Conservation (phyloP, 305 asterid genomes). For the Striga hermonthica region DNA sequence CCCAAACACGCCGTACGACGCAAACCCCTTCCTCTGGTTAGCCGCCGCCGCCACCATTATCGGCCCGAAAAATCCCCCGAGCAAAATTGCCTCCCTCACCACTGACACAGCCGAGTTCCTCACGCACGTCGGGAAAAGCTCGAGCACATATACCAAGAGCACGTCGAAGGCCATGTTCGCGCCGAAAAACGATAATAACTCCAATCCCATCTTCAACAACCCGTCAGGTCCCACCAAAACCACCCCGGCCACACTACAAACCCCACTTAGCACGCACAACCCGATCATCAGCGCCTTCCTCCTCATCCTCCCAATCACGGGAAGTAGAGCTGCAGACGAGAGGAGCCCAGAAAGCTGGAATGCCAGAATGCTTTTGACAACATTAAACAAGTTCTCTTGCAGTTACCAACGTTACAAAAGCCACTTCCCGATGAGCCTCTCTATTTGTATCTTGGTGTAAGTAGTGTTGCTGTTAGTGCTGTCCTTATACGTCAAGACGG, state of each 20-base stretch:
- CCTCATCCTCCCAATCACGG: slow-evolving; percentile 40
- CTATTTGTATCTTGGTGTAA: too few species aligned
- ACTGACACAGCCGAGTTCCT: slow-evolving; percentile 57
- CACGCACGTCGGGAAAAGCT: slow-evolving; percentile 52
- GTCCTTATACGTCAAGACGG: too few species aligned
- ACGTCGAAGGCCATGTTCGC: slow-evolving; percentile 43
- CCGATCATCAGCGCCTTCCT: slow-evolving; percentile 29
- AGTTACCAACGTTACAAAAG: too few species aligned
- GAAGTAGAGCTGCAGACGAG: slow-evolving; percentile 33
- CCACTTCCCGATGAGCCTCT: too few species aligned
- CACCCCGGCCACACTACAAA: slow-evolving; percentile 40
- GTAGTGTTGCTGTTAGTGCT: too few species aligned
- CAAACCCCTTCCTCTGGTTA: slow-evolving; percentile 21
- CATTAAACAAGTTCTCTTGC: too few species aligned
- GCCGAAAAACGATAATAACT: slow-evolving; percentile 41
- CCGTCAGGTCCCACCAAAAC: slow-evolving; percentile 33
- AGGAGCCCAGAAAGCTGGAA: too few species aligned
- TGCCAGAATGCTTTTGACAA: too few species aligned
- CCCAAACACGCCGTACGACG: slow-evolving; percentile 42
- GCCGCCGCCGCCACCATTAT: slow-evolving; percentile 33
- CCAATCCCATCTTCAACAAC: slow-evolving; percentile 36
- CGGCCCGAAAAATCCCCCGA: slow-evolving; percentile 41
- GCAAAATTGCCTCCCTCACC: slow-evolving; percentile 50
- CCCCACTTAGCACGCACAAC: too few species aligned
- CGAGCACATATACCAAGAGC: slow-evolving; percentile 39